Evolutionary conservation across 352 stramenopile genomes (phyloP).

Genomic region (Pythium guiyangense): DNA sequence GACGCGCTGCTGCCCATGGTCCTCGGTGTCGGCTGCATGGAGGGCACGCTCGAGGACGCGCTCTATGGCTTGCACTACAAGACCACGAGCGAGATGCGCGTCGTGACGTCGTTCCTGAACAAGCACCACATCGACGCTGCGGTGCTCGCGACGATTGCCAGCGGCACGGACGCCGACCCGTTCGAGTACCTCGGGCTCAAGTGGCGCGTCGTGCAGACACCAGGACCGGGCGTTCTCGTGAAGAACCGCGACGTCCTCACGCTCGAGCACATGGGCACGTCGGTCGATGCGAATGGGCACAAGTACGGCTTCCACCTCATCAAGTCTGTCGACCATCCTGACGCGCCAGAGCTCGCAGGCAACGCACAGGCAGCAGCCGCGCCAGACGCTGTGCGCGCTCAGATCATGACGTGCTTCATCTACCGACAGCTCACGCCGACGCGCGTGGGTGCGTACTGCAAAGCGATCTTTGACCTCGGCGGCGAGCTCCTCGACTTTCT

Average conservation of each 20-base stretch:
- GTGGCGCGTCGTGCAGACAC: conserved; percentile 27
- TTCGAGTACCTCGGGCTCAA: conserved; percentile 48
- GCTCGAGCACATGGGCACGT: conserved; percentile 42
- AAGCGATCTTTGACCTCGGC: conserved; percentile 10
- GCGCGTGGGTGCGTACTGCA: conserved; percentile 6
- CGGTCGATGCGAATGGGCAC: conserved; percentile 22
- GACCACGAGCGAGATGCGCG: conserved; percentile 41
- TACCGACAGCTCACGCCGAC: conserved; percentile 10
- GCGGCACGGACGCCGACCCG: conserved; percentile 26
- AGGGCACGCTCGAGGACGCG: conserved; percentile 36
- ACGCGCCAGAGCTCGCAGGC: background rate
- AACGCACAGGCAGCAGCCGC: background rate
- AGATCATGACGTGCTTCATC: conserved; percentile 12
- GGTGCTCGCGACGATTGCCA: conserved; percentile 36
- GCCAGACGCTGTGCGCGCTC: conserved; percentile 5
- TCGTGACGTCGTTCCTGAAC: conserved; percentile 28
- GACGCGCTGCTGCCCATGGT: conserved; percentile 30
- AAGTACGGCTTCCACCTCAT: conserved; percentile 28
- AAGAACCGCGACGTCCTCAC: conserved; percentile 39
- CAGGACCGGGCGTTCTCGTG: conserved; percentile 23
- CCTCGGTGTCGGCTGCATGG: conserved; percentile 30
- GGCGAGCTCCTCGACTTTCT: conserved; percentile 10
- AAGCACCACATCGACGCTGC: conserved; percentile 36
- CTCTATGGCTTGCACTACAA: conserved; percentile 49
- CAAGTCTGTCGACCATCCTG: conserved; percentile 8